These are phyloP conservation scores for Tetradesmus obliquus DNA, from an alignment of 139 green algal genomes.

Conservation along the genomic window DNA sequence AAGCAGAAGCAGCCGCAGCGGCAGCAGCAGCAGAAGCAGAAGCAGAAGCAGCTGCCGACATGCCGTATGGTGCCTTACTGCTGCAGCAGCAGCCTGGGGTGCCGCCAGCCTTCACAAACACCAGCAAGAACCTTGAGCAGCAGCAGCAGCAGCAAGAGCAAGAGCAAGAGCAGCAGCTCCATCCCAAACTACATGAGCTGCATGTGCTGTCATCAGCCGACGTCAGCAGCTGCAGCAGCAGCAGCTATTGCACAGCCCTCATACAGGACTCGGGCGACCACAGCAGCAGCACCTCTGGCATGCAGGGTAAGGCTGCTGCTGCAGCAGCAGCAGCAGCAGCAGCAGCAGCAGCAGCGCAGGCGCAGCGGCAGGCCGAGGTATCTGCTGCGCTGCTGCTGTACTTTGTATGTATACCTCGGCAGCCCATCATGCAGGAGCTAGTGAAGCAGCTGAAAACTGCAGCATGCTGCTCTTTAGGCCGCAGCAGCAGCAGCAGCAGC, in stretches of 20 bases:
- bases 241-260: not conserved
- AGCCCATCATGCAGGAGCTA: not conserved
- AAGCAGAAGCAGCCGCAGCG: not conserved
- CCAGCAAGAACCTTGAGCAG: not conserved
- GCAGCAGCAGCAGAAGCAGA: not conserved
- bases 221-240: not conserved
- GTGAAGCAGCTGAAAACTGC: slow-evolving; percentile 3
- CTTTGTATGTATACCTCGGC: slow-evolving; percentile 25
- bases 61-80: not conserved
- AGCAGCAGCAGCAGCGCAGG: slow-evolving; percentile 26
- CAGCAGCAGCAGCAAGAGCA: not conserved
- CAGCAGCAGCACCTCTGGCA: slow-evolving; percentile 16
- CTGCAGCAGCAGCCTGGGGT: not conserved
- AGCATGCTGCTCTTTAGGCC: not conserved
- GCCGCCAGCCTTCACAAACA: not conserved
- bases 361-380: not conserved
- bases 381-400: slow-evolving; percentile 28
- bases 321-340: not conserved
- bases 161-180: not conserved
- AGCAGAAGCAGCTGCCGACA: not conserved
- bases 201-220: not conserved
- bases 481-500: not conserved
- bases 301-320: not conserved
- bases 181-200: not conserved
- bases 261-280: not conserved